Conservation (phyloP, 106 monocot species). For the Platanthera zijinensis region DNA sequence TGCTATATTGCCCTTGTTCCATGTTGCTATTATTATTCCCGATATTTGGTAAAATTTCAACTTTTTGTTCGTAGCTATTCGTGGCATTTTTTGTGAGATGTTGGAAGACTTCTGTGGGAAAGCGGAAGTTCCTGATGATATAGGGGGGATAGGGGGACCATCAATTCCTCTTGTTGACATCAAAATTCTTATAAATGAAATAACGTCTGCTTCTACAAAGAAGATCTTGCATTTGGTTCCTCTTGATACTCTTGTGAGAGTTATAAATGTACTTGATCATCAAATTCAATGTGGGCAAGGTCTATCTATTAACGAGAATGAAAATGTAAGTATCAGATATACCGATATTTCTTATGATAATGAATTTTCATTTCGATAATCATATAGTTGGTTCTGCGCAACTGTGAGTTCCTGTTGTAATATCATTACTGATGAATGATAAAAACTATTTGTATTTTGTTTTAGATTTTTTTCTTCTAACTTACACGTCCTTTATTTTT, state of each 20-base stretch:
- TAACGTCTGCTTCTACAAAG: slow-evolving; percentile 54
- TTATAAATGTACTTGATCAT: slow-evolving; percentile 69
- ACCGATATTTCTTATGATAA: neutral
- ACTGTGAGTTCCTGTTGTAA: neutral
- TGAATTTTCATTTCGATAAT: neutral
- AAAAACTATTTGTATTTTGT: neutral
- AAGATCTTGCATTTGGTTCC: slow-evolving; percentile 70
- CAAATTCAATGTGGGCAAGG: slow-evolving; percentile 82
- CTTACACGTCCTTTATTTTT: neutral
- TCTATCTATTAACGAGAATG: slow-evolving; percentile 64
- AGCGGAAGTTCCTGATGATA: slow-evolving; percentile 60
- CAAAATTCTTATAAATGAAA: slow-evolving; percentile 69
- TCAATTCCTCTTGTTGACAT: slow-evolving; percentile 58
- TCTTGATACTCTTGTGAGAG: slow-evolving; percentile 53
- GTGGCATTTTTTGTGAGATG: slow-evolving; percentile 54
- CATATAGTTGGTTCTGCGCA: neutral
- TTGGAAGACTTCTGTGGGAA: slow-evolving; percentile 83
- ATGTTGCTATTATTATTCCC: neutral
- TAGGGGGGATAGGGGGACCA: slow-evolving; percentile 34
- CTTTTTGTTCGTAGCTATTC: slow-evolving; percentile 25
- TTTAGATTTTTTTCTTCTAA: neutral
- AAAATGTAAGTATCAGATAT: slow-evolving; percentile 45
- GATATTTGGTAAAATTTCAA: slow-evolving; percentile 3
- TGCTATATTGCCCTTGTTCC: slow-evolving; percentile 3
- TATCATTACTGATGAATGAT: neutral